Evolutionary conservation across 164 flowering plant species (phyloP).

Genomic region (Piper longum): DNA sequence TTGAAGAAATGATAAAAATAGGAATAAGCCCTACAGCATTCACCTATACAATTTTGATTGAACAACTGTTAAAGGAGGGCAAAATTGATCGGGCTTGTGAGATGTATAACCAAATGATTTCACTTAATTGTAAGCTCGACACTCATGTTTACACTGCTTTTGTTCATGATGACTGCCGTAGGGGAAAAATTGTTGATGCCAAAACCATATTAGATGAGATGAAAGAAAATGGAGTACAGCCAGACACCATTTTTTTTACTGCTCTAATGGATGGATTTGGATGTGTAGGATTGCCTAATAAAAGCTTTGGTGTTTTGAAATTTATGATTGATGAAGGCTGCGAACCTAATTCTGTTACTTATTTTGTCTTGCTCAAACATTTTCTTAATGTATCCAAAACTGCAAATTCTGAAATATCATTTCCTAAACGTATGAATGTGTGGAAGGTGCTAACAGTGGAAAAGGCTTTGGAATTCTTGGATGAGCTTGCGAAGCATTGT

Average conservation of each 20-base stretch:
- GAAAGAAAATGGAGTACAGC: conserved; percentile 36
- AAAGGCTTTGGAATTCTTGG: conserved; percentile 24
- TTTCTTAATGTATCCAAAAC: conserved; percentile 16
- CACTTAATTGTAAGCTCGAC: conserved; percentile 45
- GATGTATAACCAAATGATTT: conserved; percentile 35
- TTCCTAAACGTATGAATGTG: conserved; percentile 20
- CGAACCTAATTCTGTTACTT: conserved; percentile 44
- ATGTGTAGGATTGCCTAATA: conserved; percentile 22
- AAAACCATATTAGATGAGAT: conserved; percentile 44
- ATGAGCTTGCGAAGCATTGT: conserved; percentile 34
- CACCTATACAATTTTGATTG: conserved; percentile 60
- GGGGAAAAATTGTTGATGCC: conserved; percentile 38
- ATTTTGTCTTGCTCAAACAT: conserved; percentile 44
- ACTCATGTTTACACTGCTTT: conserved; percentile 47
- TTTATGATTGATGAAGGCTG: conserved; percentile 44
- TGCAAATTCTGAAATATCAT: conserved; percentile 13
- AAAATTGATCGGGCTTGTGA: conserved; percentile 35
- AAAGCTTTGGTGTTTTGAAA: conserved; percentile 48
- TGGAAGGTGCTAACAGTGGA: conserved; percentile 52
- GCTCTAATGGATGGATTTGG: conserved; percentile 55
- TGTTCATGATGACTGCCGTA: conserved; percentile 36
- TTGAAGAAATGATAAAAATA: conserved; percentile 37
- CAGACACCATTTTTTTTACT: conserved; percentile 38
- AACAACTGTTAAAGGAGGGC: conserved; percentile 40
- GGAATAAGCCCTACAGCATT: conserved; percentile 36